Base-by-base conservation (phyloP, 1,284 basidiomycete genomes). In the Trichosporon sp. region DNA sequence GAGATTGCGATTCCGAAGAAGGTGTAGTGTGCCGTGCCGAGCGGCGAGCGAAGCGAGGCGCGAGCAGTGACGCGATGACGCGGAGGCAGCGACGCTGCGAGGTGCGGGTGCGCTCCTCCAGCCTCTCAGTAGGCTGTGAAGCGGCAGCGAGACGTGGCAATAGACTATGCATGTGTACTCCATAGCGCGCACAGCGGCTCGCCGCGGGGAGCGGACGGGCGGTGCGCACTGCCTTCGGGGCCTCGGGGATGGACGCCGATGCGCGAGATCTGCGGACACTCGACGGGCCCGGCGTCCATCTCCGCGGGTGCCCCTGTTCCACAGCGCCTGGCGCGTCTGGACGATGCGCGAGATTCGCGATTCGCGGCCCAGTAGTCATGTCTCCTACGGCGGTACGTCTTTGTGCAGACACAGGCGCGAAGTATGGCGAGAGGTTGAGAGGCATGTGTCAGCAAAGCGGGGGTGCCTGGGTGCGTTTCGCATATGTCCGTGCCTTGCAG, bases 1-100 rank as follows among this genome's bases (percentile, higher is more conserved):
- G 71, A 76, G 8, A 69, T 82, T 12, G 65, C 66, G 13, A 70
- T 72, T 21, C 68, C 71, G 15, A 65, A 65, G 32, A 31, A 25
- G 62, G 25, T 34, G 60, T 53, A 29, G 21, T n/a, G n/a, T n/a
- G n/a, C n/a, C n/a, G n/a, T 21, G 18, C 25, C 62, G 34, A 34
- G 23, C 35, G 18, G 13, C 38, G 62, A 67, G 21, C 60, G 13
- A 21, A 44, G 35, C 25, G 35, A n/a, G 65, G 23, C 31, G 25
- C 31, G 58, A 31, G 38, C n/a, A n/a, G n/a, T n/a, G n/a, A 11
- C 13, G 23, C 38, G 38, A 42, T 18, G 15, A 32, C 9, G 32
- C 32, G 32, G 32, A 32, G 32, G 32, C 32, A n/a, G n/a, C n/a
- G n/a, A n/a, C n/a, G n/a, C n/a, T n/a, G n/a, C n/a, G n/a, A n/a